Conservation (phyloP, 2,329 filamentous ascomycete genomes). For the Stagonosporopsis vannaccii region DNA sequence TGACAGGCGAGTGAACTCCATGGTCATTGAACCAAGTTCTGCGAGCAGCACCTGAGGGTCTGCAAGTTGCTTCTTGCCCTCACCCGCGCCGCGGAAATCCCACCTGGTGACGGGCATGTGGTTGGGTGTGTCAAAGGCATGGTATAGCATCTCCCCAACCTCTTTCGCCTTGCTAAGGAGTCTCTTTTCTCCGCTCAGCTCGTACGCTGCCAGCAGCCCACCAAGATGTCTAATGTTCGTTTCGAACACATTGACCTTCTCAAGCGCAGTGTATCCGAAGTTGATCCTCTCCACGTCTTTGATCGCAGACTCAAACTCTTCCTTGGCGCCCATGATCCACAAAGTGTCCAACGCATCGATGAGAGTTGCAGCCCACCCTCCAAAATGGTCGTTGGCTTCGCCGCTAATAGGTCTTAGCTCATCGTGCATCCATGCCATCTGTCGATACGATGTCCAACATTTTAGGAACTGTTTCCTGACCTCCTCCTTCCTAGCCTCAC, state of each 20-base stretch:
- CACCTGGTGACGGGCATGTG: slow-evolving; percentile 74
- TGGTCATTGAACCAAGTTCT: slow-evolving; percentile 56
- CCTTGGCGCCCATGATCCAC: slow-evolving; percentile 57
- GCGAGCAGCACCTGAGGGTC: slow-evolving; percentile 53
- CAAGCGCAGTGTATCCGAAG: slow-evolving; percentile 49
- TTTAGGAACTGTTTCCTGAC: slow-evolving; percentile 55
- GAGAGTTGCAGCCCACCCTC: slow-evolving; percentile 57
- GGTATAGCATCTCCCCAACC: slow-evolving; percentile 80
- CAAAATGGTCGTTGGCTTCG: slow-evolving; percentile 51
- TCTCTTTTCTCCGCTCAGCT: slow-evolving; percentile 77
- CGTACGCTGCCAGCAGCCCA: slow-evolving; percentile 84
- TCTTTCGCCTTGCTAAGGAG: slow-evolving; percentile 81
- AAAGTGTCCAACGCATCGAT: slow-evolving; percentile 57
- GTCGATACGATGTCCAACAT: slow-evolving; percentile 55
- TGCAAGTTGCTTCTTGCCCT: slow-evolving; percentile 50
- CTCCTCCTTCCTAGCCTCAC: slow-evolving; percentile 43
- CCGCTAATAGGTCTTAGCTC: slow-evolving; percentile 56
- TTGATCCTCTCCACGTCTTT: slow-evolving; percentile 54
- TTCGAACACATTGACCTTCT: slow-evolving; percentile 58
- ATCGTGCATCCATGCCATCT: slow-evolving; percentile 58
- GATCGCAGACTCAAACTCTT: slow-evolving; percentile 57
- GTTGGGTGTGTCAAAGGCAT: slow-evolving; percentile 90
- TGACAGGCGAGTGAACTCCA: slow-evolving; percentile 59
- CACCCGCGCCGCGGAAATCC: slow-evolving; percentile 50
- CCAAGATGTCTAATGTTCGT: slow-evolving; percentile 80